These are phyloP conservation scores for Nakazawaea ishiwadae DNA, from an alignment of 805 yeast species.

Conservation along the genomic window DNA sequence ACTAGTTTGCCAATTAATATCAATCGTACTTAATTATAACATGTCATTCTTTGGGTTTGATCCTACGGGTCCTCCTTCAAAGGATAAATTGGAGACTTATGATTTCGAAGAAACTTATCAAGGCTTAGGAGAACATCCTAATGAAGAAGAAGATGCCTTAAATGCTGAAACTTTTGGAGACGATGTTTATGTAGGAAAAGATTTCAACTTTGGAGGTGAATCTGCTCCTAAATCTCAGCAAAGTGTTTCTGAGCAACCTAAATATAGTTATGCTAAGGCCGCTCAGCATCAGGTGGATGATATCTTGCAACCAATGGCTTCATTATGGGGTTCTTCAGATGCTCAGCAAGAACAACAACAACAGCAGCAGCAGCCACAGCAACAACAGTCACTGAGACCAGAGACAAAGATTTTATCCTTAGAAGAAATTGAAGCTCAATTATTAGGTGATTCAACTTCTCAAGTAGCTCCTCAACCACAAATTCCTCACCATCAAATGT, in stretches of 20 bases:
- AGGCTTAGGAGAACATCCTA: conserved; percentile 63
- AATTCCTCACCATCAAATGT: conserved; percentile 19
- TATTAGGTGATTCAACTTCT: conserved; percentile 35
- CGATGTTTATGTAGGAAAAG: conserved; percentile 47
- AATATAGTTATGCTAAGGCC: conserved; percentile 38
- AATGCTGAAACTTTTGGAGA: conserved; percentile 79
- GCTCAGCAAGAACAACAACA: conserved; percentile 19
- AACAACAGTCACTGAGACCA: conserved; percentile 15
- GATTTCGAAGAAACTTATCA: conserved; percentile 85
- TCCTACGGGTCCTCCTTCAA: conserved; percentile 33
- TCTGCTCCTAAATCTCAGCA: conserved; percentile 13
- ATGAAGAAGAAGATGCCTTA: conserved; percentile 71
- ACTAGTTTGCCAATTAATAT: no score
- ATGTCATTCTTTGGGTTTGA: conserved; percentile 73
- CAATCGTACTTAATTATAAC: background rate
- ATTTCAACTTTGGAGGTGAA: conserved; percentile 55
- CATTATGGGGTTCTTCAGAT: conserved; percentile 50
- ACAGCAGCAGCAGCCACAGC: conserved; percentile 11
- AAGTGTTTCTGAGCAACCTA: conserved; percentile 20
- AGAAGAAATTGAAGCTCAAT: conserved; percentile 82
- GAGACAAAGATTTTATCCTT: conserved; percentile 56
- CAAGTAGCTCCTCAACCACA: conserved; percentile 22
- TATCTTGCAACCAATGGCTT: conserved; percentile 62
- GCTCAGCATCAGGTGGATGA: conserved; percentile 32
- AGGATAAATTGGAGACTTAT: conserved; percentile 33